Conservation (phyloP, 768 basidiomycete species). For the Boletus coccyginus region DNA sequence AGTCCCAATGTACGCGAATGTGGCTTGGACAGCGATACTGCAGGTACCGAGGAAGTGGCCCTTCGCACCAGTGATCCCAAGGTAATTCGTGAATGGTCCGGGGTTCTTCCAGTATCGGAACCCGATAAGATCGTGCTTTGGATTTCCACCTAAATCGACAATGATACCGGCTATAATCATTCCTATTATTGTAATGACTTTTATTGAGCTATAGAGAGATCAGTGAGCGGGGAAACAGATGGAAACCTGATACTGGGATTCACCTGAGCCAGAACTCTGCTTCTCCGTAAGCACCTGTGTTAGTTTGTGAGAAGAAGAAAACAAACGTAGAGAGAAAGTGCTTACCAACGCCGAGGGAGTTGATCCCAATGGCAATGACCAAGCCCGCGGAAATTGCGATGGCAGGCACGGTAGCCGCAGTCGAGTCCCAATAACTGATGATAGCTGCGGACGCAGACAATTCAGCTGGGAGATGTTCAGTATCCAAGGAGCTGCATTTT, state of each 20-base stretch:
- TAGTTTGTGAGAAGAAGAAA: too few species aligned
- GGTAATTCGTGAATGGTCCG: neutral
- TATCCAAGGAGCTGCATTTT: too few species aligned
- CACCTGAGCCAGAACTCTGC: constrained; percentile 7
- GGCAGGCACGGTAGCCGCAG: neutral
- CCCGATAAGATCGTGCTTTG: constrained; percentile 1
- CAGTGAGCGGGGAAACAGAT: neutral
- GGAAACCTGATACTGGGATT: neutral
- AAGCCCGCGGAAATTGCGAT: too few species aligned
- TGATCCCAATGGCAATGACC: too few species aligned
- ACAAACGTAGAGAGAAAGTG: too few species aligned
- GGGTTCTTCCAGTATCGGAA: constrained; percentile 43
- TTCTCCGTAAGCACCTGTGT: neutral
- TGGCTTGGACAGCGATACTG: neutral
- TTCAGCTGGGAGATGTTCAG: too few species aligned
- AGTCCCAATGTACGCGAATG: too few species aligned
- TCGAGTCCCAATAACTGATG: too few species aligned
- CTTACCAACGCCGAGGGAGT: too few species aligned
- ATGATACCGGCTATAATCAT: constrained; percentile 2
- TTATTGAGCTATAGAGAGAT: neutral
- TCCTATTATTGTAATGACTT: neutral
- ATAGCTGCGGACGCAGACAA: too few species aligned
- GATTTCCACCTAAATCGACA: constrained; percentile 3
- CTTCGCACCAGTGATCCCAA: neutral
- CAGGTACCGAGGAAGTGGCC: constrained; percentile 5